phyloP scores from a whole-genome alignment of 225 moss, liverwort and hornwort species.

The Sphagnum tenellum region DNA sequence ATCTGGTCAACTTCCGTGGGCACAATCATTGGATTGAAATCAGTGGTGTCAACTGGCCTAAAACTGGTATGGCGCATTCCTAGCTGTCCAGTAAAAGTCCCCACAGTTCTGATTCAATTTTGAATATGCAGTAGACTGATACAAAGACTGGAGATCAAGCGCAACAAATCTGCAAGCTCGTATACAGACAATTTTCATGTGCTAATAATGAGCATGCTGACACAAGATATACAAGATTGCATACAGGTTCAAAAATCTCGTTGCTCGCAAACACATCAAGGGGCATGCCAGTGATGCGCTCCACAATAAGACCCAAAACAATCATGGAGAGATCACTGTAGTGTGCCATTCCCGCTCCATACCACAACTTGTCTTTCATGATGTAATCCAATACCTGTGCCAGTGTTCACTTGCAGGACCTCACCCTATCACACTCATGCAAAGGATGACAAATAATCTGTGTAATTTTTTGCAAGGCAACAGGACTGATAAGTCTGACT shows the following conservation, averaged over 20 bases:
- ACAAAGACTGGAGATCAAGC: no score
- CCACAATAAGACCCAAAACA: conserved; percentile 60
- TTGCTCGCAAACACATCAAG: conserved; percentile 45
- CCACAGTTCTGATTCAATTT: no score
- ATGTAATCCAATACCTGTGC: conserved; percentile 53
- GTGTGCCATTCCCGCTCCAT: conserved; percentile 38
- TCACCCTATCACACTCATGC: no score
- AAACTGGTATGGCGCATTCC: conserved; percentile 56
- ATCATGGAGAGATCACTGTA: conserved; percentile 80
- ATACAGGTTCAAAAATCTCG: conserved; percentile 58
- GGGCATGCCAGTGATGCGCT: conserved; percentile 45
- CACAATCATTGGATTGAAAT: conserved; percentile 63
- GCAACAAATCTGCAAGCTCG: no score
- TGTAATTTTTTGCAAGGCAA: no score
- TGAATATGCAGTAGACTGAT: no score
- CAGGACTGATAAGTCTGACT: no score
- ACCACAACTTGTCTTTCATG: conserved; percentile 65
- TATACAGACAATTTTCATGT: no score
- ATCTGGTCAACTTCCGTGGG: conserved; percentile 70
- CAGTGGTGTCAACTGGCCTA: conserved; percentile 42
- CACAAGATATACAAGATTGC: conserved; percentile 1
- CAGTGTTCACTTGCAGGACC: background rate
- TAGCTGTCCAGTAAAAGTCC: conserved; percentile 17
- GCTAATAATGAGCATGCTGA: no score
- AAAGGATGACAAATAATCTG: no score